Percentiles rank a stretch among this genome's conserved stretches.
Evolutionary conservation across 768 basidiomycete species (phyloP).

Genomic region (Lepiota venenata): DNA sequence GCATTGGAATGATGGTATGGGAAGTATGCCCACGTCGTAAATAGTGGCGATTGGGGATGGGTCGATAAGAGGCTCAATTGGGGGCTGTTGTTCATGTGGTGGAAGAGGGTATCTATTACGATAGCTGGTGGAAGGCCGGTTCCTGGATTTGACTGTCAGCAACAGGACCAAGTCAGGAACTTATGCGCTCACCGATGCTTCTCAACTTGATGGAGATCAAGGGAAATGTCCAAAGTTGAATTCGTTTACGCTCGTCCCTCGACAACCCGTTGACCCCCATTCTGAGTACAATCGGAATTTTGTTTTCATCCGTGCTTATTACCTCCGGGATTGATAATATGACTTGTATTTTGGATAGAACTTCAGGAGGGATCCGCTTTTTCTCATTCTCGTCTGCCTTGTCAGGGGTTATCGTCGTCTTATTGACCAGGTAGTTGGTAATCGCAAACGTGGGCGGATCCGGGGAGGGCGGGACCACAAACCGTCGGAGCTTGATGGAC

Average conservation of each 20-base stretch:
- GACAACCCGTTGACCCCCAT: conserved; percentile 54
- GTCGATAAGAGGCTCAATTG: conserved; percentile 50
- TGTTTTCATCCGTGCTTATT: conserved; percentile 41
- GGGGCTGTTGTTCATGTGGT: conserved; percentile 56
- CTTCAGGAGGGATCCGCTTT: conserved; percentile 41
- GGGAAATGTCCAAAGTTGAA: conserved; percentile 55
- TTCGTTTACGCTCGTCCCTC: conserved; percentile 43
- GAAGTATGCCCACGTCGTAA: conserved; percentile 44
- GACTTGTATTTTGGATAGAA: conserved; percentile 63
- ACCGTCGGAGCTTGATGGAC: conserved; percentile 51
- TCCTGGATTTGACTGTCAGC: conserved; percentile 28
- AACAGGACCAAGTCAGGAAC: background rate
- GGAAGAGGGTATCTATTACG: conserved; percentile 53
- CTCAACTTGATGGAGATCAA: conserved; percentile 64
- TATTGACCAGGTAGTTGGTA: conserved; percentile 42
- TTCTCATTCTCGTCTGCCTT: conserved; percentile 14
- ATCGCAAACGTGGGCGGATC: conserved; percentile 30
- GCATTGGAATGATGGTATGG: conserved; percentile 13
- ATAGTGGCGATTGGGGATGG: conserved; percentile 54
- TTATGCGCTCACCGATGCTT: conserved; percentile 53
- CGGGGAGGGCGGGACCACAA: conserved; percentile 38
- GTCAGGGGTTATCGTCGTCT: conserved; percentile 22
- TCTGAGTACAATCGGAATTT: conserved; percentile 55
- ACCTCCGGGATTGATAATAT: conserved; percentile 60
- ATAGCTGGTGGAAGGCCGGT: conserved; percentile 37